A percentile compares a stretch with the other conserved stretches of the same genome.
These are phyloP conservation scores for Pyrenophora seminiperda DNA, from an alignment of 2,329 filamentous ascomycete species.

Conservation along the genomic window DNA sequence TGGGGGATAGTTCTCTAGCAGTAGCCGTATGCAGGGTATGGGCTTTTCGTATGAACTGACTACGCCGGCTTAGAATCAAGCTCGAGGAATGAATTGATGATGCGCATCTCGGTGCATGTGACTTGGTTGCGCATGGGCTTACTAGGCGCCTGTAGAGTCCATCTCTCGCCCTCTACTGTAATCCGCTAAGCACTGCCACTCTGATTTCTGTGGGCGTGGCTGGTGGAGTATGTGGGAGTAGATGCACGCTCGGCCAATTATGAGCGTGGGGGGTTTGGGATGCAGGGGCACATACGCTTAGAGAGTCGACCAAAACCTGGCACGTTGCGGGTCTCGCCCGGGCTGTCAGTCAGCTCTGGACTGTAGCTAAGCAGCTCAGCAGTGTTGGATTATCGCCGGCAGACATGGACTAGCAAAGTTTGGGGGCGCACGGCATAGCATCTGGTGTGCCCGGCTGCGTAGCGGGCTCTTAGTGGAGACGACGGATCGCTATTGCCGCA, in stretches of 20 bases:
- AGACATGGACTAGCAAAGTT: neutral
- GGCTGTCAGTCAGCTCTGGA: neutral
- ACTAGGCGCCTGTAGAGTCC: no score
- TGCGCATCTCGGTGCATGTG: neutral
- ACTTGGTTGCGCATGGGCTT: no score
- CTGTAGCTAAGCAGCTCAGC: neutral
- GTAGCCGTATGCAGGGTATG: neutral
- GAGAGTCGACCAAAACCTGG: neutral
- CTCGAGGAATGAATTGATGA: constrained; percentile 7
- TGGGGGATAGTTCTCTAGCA: neutral
- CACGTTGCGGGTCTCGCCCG: constrained; percentile 3
- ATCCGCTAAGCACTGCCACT: no score
- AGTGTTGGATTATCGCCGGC: neutral
- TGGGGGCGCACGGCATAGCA: neutral
- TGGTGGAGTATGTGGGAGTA: constrained; percentile 3
- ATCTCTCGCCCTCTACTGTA: no score
- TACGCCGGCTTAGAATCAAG: neutral
- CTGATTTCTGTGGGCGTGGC: constrained; percentile 1
- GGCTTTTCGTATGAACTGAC: neutral
- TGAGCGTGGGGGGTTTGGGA: neutral
- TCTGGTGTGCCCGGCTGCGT: constrained; percentile 10
- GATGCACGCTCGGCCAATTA: constrained; percentile 6
- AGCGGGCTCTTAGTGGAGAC: constrained; percentile 17
- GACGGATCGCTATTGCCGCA: constrained; percentile 33
- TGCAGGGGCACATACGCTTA: constrained; percentile 16